These are phyloP conservation scores for Saccharomycopsis fodiens DNA, from an alignment of 805 yeast genomes.

Conservation along the genomic window DNA sequence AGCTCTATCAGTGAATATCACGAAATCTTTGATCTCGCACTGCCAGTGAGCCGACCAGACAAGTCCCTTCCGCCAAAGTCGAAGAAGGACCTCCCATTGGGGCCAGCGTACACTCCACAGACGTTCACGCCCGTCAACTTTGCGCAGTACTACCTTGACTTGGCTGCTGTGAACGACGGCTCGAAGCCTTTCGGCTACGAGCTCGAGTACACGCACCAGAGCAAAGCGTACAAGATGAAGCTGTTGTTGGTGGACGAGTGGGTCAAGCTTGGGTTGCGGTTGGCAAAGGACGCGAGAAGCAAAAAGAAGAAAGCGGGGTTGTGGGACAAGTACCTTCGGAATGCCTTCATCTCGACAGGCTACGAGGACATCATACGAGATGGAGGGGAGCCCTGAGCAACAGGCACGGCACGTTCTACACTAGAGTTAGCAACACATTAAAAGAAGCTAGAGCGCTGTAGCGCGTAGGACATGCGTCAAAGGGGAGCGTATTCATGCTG, in stretches of 20 bases:
- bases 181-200: slow-evolving; percentile 45
- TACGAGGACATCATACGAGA: slow-evolving; percentile 39
- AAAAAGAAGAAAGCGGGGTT: slow-evolving; percentile 25
- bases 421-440: slow-evolving; percentile 75
- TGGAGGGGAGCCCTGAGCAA: slow-evolving; percentile 57
- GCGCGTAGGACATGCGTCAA: no score
- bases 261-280: slow-evolving; percentile 37
- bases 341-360: slow-evolving; percentile 58
- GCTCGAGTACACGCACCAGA: slow-evolving; percentile 65
- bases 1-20: slow-evolving; percentile 6
- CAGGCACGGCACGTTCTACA: slow-evolving; percentile 61
- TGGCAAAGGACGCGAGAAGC: slow-evolving; percentile 16
- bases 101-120: slow-evolving; percentile 74
- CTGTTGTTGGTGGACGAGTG: slow-evolving; percentile 55
- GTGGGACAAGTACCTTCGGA: slow-evolving; percentile 51
- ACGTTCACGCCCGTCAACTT: slow-evolving; percentile 65
- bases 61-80: slow-evolving; percentile 48
- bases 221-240: slow-evolving; percentile 45
- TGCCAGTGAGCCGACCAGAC: slow-evolving; percentile 33
- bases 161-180: slow-evolving; percentile 39
- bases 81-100: slow-evolving; percentile 36
- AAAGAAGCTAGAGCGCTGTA: no score
- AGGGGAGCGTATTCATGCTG: no score
- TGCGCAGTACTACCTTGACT: slow-evolving; percentile 68
- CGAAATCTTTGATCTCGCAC: slow-evolving; percentile 14